Conservation (phyloP, 768 basidiomycete species). For the Saitozyma podzolica region DNA sequence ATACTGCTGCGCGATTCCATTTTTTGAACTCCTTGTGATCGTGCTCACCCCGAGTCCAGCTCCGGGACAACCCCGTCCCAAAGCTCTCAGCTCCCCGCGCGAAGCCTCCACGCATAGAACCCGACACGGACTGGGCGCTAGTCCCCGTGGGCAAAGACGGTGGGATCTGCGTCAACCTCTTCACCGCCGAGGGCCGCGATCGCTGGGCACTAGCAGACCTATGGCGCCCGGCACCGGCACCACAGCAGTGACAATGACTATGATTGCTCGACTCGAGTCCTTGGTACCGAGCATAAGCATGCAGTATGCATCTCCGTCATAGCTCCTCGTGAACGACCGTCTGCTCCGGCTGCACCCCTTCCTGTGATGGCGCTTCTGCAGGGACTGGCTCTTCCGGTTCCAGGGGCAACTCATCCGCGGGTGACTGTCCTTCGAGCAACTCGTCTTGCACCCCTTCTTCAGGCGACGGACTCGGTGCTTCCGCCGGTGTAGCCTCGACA, state of each 20-base stretch:
- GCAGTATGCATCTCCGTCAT: slow-evolving; percentile 2
- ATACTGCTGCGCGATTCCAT: background rate
- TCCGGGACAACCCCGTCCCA: slow-evolving; percentile 14
- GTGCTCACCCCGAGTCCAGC: slow-evolving; percentile 1
- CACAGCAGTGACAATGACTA: slow-evolving; percentile 1
- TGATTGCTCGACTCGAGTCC: background rate
- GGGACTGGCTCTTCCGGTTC: slow-evolving; percentile 3
- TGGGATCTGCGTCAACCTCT: slow-evolving; percentile 38
- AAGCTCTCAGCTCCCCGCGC: slow-evolving; percentile 6
- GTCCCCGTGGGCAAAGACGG: slow-evolving; percentile 19
- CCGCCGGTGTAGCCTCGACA: slow-evolving; percentile 16
- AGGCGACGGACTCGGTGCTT: slow-evolving; percentile 27
- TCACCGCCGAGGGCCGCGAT: slow-evolving; percentile 43
- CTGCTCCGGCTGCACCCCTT: slow-evolving; percentile 1
- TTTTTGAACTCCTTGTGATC: background rate
- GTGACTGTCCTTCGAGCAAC: slow-evolving; percentile 3
- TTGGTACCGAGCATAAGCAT: background rate
- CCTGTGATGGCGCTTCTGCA: background rate
- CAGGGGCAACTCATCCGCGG: slow-evolving; percentile 3
- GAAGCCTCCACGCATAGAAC: slow-evolving; percentile 21
- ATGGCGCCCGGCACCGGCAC: slow-evolving; percentile 19
- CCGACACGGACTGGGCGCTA: slow-evolving; percentile 38
- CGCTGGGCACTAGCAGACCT: slow-evolving; percentile 40
- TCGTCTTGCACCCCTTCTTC: slow-evolving; percentile 21
- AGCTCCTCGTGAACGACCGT: slow-evolving; percentile 22